Evolutionary conservation across 2,329 filamentous ascomycete genomes (phyloP).

Genomic region (Alternaria brassicicola): DNA sequence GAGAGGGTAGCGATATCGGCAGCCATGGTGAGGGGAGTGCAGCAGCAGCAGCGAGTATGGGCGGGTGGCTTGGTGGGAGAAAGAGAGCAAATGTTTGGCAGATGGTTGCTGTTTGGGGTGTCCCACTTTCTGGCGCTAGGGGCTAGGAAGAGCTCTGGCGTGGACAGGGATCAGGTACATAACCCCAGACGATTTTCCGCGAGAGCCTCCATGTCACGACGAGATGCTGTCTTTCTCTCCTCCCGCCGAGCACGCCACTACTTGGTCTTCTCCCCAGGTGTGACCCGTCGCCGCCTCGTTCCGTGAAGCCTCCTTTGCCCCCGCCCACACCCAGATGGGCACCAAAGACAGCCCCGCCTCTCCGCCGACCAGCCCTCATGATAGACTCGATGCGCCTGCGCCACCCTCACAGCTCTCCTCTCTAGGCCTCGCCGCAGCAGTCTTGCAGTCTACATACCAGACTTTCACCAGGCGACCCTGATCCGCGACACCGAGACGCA

Average conservation of each 20-base stretch:
- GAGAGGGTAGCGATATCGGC: slow-evolving; percentile 69
- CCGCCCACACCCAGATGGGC: slow-evolving; percentile 21
- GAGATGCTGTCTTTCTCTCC: slow-evolving; percentile 2
- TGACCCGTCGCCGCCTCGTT: not conserved
- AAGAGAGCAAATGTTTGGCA: slow-evolving; percentile 20
- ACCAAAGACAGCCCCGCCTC: slow-evolving; percentile 21
- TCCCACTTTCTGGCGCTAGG: slow-evolving; percentile 7
- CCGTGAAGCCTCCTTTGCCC: slow-evolving; percentile 1
- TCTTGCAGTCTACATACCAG: not conserved
- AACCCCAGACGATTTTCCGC: slow-evolving; percentile 21
- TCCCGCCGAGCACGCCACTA: slow-evolving; percentile 12
- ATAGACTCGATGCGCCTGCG: slow-evolving; percentile 24
- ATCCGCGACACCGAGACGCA: slow-evolving; percentile 28
- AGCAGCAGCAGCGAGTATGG: slow-evolving; percentile 3
- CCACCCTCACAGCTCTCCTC: slow-evolving; percentile 16
- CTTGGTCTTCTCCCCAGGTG: not conserved
- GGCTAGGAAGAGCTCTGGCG: slow-evolving; percentile 14
- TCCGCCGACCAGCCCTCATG: slow-evolving; percentile 21
- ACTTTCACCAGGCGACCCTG: not conserved
- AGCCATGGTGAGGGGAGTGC: slow-evolving; percentile 57
- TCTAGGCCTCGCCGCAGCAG: slow-evolving; percentile 6
- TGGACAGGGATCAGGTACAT: slow-evolving; percentile 11
- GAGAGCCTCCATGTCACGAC: slow-evolving; percentile 12
- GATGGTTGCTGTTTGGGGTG: slow-evolving; percentile 23
- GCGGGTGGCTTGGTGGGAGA: slow-evolving; percentile 4